Evolutionary conservation across 306 rosid species (phyloP).

Genomic region (Pterocarpus macrocarpus): DNA sequence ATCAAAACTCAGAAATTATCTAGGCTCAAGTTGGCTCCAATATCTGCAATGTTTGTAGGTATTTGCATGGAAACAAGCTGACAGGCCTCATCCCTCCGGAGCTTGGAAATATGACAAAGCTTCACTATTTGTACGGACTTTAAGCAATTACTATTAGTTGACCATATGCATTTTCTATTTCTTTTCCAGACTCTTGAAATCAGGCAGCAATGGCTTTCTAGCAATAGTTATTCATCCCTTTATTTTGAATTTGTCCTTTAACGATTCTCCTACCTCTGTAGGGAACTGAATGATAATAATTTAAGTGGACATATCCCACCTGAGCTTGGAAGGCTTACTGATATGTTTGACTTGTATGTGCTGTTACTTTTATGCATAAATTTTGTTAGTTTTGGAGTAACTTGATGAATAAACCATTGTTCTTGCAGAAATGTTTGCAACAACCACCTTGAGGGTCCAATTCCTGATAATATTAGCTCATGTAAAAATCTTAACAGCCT

Average conservation of each 20-base stretch:
- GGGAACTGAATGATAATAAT: constrained; percentile 88
- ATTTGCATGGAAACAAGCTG: constrained; percentile 94
- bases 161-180: not conserved
- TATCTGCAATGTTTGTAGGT: constrained; percentile 58
- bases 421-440: constrained; percentile 81
- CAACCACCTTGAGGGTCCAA: constrained; percentile 86
- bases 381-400: not conserved
- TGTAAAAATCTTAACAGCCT: constrained; percentile 95
- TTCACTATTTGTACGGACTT: constrained; percentile 83
- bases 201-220: not conserved
- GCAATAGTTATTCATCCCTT: constrained; percentile 1
- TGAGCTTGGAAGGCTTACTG: constrained; percentile 94
- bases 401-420: constrained; percentile 5
- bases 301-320: constrained; percentile 88
- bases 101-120: constrained; percentile 97
- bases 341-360: constrained; percentile 87
- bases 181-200: not conserved
- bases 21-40: constrained; percentile 20
- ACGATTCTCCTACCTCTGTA: constrained; percentile 37
- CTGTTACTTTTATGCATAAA: constrained; percentile 26
- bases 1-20: not conserved
- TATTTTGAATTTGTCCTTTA: not conserved
- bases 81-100: constrained; percentile 86
- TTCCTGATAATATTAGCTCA: constrained; percentile 84
- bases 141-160: not conserved